Evolutionary conservation across 164 flowering plant species (phyloP), one percentile per base, ranked within the genome.

Genomic region (Sextonia rubra): DNA sequence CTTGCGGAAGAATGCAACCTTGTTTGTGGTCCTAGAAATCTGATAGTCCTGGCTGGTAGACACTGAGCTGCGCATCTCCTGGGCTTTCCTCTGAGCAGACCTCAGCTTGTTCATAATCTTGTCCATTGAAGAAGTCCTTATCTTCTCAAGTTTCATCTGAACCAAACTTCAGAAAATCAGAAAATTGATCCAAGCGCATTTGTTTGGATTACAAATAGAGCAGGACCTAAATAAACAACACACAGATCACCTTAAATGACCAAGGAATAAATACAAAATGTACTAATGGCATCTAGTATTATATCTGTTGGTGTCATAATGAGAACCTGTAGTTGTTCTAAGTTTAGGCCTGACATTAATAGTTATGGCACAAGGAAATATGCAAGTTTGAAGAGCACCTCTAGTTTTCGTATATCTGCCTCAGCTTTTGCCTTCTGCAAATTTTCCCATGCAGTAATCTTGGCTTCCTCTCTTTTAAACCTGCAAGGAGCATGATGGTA

Each of bases 401-500:
- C 99, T 71, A 96, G 86, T 83, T 92, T 96, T 69, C 91, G 68
- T 67, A 93, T 89, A 56, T 91, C 90, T 68, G 97, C 95, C 83
- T 93, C 98, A 68, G 99, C 98, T 82, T 96, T 93, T 73, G 97
- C 99, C 79, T 89, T 96, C 85, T 96, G 98, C 80, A 93, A 82
- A 76, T 93, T 96, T 82, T 96, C 98, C 99, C 99, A 96, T 12
- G 99, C 97, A 64, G 85, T 83, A 70, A 96, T 93, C 82, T 82
- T 96, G 17, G 97, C 97, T 83, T 96, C 97, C 81, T 93, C 99
- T 82, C 93, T 85, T 77, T 84, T 83, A 44, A 74, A 76, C 85
- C 99, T 96, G 58, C 37, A 29, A 6, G 9, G 30, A 27, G 30
- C 14, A 61, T 23, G 44, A 37, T 37, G 44, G 11, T 37, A 37